Base-by-base conservation (phyloP, 257 asterid species). In the Striga asiatica region DNA sequence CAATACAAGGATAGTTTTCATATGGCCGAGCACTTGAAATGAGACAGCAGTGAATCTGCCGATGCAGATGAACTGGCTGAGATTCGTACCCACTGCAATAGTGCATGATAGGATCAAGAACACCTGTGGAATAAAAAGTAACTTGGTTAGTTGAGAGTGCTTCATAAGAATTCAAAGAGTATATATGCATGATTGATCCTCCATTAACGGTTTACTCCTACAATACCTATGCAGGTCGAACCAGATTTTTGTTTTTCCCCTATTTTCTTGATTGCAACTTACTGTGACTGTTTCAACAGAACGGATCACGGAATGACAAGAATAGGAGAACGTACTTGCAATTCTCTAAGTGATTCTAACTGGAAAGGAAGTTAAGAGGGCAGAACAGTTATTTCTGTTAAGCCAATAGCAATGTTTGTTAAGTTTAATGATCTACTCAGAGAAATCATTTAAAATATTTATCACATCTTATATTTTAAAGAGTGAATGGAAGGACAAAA, bases 51-150 rank as follows among this genome's bases (percentile, higher is more conserved):
- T 43, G 50, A 43, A 43, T 18, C 50, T 43, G 23, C 50, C 50
- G 1, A 43, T 43, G 50, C 50, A 43, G 50, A 43, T 43, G 50
- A 43, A 43, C 50, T 43, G 50, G n/a, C 50, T 43, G 24, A 43
- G 50, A 43, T 43, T 43, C 19, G 50, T 43, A 1, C 50, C 50
- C 50, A 43, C 50, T 43, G 50, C 50, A 43, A 43, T 43, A 8
- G 50, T 43, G 24, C 50, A 43, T 43, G 50, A 43, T 23, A 43
- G 24, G 50, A 43, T 19, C 50, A 43, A 2, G 50, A 43, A 43
- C 24, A 43, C 50, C 50, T 43, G 50, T 24, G 19, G 10, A 8
- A 24, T 6, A n/a, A n/a, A n/a, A n/a, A n/a, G n/a, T n/a, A n/a
- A n/a, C n/a, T n/a, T n/a, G n/a, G n/a, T n/a, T n/a, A n/a, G n/a